Conservation (phyloP, 345 rosid genomes). For the Syzygium grande region DNA sequence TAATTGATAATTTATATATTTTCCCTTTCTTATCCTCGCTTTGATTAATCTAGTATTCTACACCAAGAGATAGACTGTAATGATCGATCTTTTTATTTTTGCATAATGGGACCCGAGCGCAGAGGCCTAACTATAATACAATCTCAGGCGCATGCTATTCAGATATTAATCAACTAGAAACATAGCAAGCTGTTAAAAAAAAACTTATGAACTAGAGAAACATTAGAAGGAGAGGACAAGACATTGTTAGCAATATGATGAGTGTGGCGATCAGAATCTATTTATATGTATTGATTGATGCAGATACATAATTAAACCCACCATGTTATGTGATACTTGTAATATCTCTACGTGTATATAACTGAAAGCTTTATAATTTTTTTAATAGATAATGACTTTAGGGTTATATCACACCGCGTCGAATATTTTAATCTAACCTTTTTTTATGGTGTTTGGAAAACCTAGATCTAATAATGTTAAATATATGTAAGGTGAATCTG, state of each 20-base stretch:
- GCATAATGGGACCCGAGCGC: not conserved
- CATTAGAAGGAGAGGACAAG: not conserved
- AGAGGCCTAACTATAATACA: not conserved
- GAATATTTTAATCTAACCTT: not conserved
- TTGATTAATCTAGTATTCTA: no score
- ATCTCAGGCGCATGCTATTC: not conserved
- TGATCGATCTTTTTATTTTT: not conserved
- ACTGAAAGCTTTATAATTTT: no score
- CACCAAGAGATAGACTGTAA: no score
- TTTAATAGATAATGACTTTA: no score
- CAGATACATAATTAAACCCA: fast-evolving
- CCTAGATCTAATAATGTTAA: not conserved
- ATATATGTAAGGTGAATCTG: no score
- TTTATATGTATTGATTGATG: not conserved
- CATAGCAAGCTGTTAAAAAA: not conserved
- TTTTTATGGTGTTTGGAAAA: not conserved
- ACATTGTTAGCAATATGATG: not conserved
- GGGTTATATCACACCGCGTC: no score
- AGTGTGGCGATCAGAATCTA: not conserved
- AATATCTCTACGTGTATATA: not conserved
- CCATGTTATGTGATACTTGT: not conserved
- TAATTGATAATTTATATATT: not conserved
- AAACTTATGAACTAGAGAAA: not conserved
- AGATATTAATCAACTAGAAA: not conserved
- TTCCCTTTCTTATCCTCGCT: not conserved